Evolutionary conservation across 2,329 filamentous ascomycete species (phyloP).

Genomic region (Fusarium devonianum): DNA sequence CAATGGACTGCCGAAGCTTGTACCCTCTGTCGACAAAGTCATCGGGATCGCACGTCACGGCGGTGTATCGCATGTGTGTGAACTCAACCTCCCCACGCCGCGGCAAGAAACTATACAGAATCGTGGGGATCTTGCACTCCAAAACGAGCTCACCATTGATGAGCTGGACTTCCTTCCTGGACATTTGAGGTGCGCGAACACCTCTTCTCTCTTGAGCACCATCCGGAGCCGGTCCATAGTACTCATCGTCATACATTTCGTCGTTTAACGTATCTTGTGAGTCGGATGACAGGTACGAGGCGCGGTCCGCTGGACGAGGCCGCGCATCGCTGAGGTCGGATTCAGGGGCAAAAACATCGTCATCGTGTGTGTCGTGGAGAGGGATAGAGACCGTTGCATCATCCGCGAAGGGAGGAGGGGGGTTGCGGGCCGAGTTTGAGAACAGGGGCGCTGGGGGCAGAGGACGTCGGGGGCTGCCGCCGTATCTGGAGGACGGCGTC

Average conservation of each 20-base stretch:
- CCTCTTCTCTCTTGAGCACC: slow-evolving; percentile 88
- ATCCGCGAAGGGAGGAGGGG: slow-evolving; percentile 65
- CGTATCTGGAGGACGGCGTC: slow-evolving; percentile 87
- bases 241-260: slow-evolving; percentile 56
- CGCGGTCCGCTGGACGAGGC: slow-evolving; percentile 57
- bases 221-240: slow-evolving; percentile 87
- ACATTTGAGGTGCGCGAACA: slow-evolving; percentile 84
- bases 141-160: slow-evolving; percentile 98
- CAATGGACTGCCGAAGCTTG: slow-evolving; percentile 90
- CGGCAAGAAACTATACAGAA: slow-evolving; percentile 95
- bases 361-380: slow-evolving; percentile 62
- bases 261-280: slow-evolving; percentile 65
- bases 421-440: slow-evolving; percentile 60
- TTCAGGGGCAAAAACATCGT: slow-evolving; percentile 77
- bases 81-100: slow-evolving; percentile 94
- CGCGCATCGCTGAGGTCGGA: slow-evolving; percentile 62
- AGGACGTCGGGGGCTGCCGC: slow-evolving; percentile 84
- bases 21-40: slow-evolving; percentile 90
- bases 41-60: slow-evolving; percentile 96
- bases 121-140: slow-evolving; percentile 99
- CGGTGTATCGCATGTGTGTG: slow-evolving; percentile 98
- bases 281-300: slow-evolving; percentile 61
- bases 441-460: slow-evolving; percentile 90
- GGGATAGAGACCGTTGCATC: slow-evolving; percentile 78
- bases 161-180: slow-evolving; percentile 90